A percentile compares a stretch with the other conserved stretches of the same genome.
These are phyloP conservation scores for Colletotrichum musae DNA, from an alignment of 2,329 filamentous ascomycete genomes.

Conservation along the genomic window DNA sequence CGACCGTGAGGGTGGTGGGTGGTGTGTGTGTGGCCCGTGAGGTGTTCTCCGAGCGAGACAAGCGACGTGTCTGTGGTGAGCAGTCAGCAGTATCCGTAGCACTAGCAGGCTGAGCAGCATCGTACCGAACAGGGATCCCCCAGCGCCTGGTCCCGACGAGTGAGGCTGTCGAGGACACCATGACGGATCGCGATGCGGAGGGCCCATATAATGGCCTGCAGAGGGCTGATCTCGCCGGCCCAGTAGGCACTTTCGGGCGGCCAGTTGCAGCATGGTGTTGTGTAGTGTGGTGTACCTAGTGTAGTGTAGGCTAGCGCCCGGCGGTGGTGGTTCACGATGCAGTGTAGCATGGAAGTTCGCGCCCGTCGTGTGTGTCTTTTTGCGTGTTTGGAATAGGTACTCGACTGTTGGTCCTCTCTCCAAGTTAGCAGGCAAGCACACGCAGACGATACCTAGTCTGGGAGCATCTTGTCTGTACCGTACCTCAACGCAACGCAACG, in stretches of 20 bases:
- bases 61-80: background rate
- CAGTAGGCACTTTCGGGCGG: conserved; percentile 41
- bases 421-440: too few relatives aligned
- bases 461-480: too few relatives aligned
- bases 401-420: too few relatives aligned
- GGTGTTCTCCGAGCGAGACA: conserved; percentile 1
- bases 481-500: too few relatives aligned
- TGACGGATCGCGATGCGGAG: conserved; percentile 39
- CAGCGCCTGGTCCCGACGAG: conserved; percentile 46
- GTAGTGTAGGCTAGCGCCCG: conserved; percentile 18
- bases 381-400: too few relatives aligned
- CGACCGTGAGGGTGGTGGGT: too few relatives aligned
- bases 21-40: conserved; percentile 9
- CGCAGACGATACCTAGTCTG: too few relatives aligned
- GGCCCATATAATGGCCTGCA: conserved; percentile 36
- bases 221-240: conserved; percentile 39
- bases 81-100: conserved; percentile 7
- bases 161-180: conserved; percentile 50
- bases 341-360: conserved; percentile 32
- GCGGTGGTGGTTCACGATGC: conserved; percentile 32
- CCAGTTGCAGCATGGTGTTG: conserved; percentile 24
- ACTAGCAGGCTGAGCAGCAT: conserved; percentile 47
- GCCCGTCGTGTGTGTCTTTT: background rate
- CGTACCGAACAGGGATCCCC: conserved; percentile 50
- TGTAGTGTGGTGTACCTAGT: too few relatives aligned